phyloP scores from a whole-genome alignment of 768 basidiomycete species.

The Clavulina sp. region DNA sequence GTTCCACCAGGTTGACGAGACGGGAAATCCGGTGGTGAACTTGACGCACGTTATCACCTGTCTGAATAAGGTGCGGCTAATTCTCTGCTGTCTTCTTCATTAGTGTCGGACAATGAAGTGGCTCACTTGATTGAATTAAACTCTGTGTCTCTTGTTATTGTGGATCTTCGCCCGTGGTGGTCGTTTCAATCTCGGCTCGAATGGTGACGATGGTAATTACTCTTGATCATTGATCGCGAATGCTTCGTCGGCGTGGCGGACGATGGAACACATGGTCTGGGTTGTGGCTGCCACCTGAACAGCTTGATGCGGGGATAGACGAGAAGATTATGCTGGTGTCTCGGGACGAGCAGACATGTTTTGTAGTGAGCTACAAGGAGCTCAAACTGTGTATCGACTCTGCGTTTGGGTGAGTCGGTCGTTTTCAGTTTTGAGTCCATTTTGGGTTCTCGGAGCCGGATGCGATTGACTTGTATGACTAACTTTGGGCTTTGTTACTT shows the following conservation, averaged over 20 bases:
- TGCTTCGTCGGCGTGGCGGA: too few relatives aligned
- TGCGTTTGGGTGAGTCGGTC: slow-evolving; percentile 52
- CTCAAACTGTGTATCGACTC: slow-evolving; percentile 71
- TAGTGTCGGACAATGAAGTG: too few relatives aligned
- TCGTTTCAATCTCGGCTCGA: background rate
- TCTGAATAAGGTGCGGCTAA: slow-evolving; percentile 80
- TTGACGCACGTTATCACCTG: slow-evolving; percentile 80
- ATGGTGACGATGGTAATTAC: background rate
- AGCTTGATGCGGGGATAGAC: slow-evolving; percentile 88
- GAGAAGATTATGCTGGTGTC: slow-evolving; percentile 91
- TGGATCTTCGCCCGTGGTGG: background rate
- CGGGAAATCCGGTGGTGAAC: slow-evolving; percentile 76
- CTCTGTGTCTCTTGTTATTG: slow-evolving; percentile 1
- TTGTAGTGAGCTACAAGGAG: slow-evolving; percentile 86
- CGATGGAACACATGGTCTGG: background rate
- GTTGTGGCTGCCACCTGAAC: background rate
- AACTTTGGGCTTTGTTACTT: too few relatives aligned
- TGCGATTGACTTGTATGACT: too few relatives aligned
- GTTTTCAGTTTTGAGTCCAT: slow-evolving; percentile 1
- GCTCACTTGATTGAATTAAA: too few relatives aligned
- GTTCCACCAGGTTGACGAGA: slow-evolving; percentile 91
- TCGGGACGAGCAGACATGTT: slow-evolving; percentile 88
- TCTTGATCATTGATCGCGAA: background rate
- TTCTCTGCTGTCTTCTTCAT: slow-evolving; percentile 1
- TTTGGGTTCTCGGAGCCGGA: too few relatives aligned